Conservation (phyloP, 2,329 filamentous ascomycete species). For the Orbilia quercus region DNA sequence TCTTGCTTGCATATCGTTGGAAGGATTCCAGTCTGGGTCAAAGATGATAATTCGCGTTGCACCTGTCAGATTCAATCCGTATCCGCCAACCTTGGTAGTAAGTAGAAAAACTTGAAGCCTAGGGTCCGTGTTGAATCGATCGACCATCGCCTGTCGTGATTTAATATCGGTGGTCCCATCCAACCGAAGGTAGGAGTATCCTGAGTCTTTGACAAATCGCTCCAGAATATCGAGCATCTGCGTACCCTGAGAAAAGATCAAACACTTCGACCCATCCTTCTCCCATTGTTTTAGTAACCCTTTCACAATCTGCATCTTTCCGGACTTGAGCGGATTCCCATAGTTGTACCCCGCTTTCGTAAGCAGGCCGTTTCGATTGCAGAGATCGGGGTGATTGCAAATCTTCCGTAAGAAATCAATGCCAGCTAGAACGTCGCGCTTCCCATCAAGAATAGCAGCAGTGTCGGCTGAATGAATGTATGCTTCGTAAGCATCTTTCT, state of each 20-base stretch:
- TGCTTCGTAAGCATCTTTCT: slow-evolving; percentile 81
- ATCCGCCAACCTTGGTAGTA: slow-evolving; percentile 92
- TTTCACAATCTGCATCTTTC: slow-evolving; percentile 95
- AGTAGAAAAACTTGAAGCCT: slow-evolving; percentile 87
- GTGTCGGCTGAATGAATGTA: slow-evolving; percentile 88
- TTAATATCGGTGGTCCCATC: slow-evolving; percentile 92
- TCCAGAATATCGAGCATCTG: slow-evolving; percentile 97
- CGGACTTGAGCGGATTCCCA: slow-evolving; percentile 81
- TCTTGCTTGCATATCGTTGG: slow-evolving; percentile 89
- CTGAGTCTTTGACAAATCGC: slow-evolving; percentile 75
- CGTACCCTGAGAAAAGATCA: slow-evolving; percentile 91
- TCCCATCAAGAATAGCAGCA: slow-evolving; percentile 76
- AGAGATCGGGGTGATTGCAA: slow-evolving; percentile 94
- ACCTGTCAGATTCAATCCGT: slow-evolving; percentile 93
- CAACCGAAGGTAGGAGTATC: slow-evolving; percentile 85
- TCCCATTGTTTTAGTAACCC: slow-evolving; percentile 89
- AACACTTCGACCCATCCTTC: slow-evolving; percentile 88
- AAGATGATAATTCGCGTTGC: slow-evolving; percentile 97
- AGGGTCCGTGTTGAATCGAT: slow-evolving; percentile 87
- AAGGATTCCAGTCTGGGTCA: slow-evolving; percentile 96
- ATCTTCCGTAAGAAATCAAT: slow-evolving; percentile 95
- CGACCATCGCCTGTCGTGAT: slow-evolving; percentile 86
- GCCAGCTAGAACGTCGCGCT: slow-evolving; percentile 83
- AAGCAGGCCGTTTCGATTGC: slow-evolving; percentile 72
- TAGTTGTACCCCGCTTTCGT: slow-evolving; percentile 75